Evolutionary conservation across 306 rosid species (phyloP), one percentile per base, ranked within the genome.

Genomic region (Casuarina equisetifolia): DNA sequence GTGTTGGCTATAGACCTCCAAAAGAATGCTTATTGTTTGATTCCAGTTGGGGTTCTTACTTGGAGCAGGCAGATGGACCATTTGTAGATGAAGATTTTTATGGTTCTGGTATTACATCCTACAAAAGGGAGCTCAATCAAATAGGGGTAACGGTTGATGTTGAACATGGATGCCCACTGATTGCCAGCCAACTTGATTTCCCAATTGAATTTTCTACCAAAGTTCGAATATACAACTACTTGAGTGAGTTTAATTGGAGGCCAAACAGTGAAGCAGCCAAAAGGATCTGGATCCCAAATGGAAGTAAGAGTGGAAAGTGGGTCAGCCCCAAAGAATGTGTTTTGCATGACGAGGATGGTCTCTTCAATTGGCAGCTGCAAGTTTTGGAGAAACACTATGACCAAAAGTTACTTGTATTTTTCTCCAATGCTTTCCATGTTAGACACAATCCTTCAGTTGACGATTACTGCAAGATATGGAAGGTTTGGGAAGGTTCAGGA

Each of bases 401-500:
- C 13, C 70, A 42, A n/a, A 38, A 80, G 1, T 72, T 89, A 16
- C 83, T 85, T 13, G 6, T 7, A 10, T 91, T 93, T 74, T 87
- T 93, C 85, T 70, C 79, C 45, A 6, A 0, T 66, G 86, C 88
- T 51, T 75, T 90, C 77, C 49, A 54, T 9, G 91, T 86, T 9
- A 80, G 76, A 50, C 38, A 9, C 51, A 64, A 25, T 72, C 94
- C 94, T 42, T 78, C 80, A 9, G 52, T 83, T n/a, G 90, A 85
- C 9, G 94, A 91, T 73, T 93, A 89, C 80, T 77, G 80, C 44
- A 75, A 73, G 36, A 88, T 91, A 4, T 89, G 98, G 98, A 84
- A 84, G 78, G 77, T 46, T 7, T 93, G 98, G 96, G 94, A 87
- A 85, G 80, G 74, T 58, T 85, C 87, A 43, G 69, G 17, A 19